Percentiles rank a stretch among this genome's conserved stretches.
These are phyloP conservation scores for Sugiyamaella pinicola DNA, from an alignment of 1,139 yeast species.

Conservation along the genomic window DNA sequence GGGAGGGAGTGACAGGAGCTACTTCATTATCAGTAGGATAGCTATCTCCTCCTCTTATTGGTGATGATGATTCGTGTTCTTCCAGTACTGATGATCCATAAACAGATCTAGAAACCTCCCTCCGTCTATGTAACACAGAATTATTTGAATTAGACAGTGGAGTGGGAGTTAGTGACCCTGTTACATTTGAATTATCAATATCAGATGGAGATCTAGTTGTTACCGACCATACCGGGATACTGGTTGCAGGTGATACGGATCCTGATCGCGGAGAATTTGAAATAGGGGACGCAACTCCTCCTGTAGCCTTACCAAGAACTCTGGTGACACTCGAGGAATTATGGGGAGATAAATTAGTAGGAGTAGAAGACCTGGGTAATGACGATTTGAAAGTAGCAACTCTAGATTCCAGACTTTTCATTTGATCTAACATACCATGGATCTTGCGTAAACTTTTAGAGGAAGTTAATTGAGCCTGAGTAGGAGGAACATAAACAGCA, in stretches of 20 bases:
- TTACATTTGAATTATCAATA: slow-evolving; percentile 1
- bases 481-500: slow-evolving; percentile 18
- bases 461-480: slow-evolving; percentile 33
- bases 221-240: slow-evolving; percentile 20
- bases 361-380: slow-evolving; percentile 34
- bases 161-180: slow-evolving; percentile 1
- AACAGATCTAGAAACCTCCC: background rate
- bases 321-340: background rate
- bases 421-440: slow-evolving; percentile 42
- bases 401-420: slow-evolving; percentile 37
- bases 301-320: background rate
- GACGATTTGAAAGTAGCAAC: slow-evolving; percentile 41
- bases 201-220: slow-evolving; percentile 13
- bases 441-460: slow-evolving; percentile 39
- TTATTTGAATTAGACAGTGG: background rate
- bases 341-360: slow-evolving; percentile 16
- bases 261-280: slow-evolving; percentile 16
- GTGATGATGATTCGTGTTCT: background rate
- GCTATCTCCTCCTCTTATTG: background rate
- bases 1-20: background rate
- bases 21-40: background rate
- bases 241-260: slow-evolving; percentile 15
- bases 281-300: slow-evolving; percentile 16
- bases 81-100: background rate
- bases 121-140: background rate